phyloP scores from a whole-genome alignment of 164 flowering plant species.

The Akebia trifoliata region DNA sequence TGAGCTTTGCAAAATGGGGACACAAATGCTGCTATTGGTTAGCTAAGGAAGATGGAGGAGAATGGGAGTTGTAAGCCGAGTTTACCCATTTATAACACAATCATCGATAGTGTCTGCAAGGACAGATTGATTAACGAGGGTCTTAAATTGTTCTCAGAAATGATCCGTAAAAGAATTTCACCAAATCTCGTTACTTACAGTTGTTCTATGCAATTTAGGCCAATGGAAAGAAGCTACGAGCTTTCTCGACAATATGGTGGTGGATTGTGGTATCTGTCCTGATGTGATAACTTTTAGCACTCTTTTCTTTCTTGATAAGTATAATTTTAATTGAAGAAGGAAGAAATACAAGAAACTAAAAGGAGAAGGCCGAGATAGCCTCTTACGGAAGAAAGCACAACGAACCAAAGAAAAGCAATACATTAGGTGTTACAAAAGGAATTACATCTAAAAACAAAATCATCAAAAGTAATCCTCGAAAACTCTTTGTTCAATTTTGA shows the following conservation, averaged over 20 bases:
- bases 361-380: too few relatives aligned
- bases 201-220: conserved; percentile 3
- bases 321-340: too few relatives aligned
- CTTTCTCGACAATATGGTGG: too few relatives aligned
- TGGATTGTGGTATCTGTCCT: neutral
- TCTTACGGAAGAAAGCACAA: too few relatives aligned
- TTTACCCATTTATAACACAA: neutral
- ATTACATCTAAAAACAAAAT: too few relatives aligned
- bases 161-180: conserved; percentile 4
- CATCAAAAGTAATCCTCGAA: too few relatives aligned
- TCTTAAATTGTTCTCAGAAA: conserved; percentile 8
- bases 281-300: neutral
- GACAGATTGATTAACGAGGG: conserved; percentile 19
- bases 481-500: too few relatives aligned
- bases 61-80: conserved; percentile 4
- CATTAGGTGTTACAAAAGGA: too few relatives aligned
- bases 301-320: too few relatives aligned
- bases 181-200: conserved; percentile 17
- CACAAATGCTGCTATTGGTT: conserved; percentile 7
- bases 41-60: conserved; percentile 8
- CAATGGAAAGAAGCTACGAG: too few relatives aligned
- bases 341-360: too few relatives aligned
- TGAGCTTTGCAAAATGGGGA: conserved; percentile 14
- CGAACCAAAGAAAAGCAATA: too few relatives aligned
- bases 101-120: conserved; percentile 18